phyloP scores from a whole-genome alignment of 1,284 basidiomycete species.

The Puccinia coronata region DNA sequence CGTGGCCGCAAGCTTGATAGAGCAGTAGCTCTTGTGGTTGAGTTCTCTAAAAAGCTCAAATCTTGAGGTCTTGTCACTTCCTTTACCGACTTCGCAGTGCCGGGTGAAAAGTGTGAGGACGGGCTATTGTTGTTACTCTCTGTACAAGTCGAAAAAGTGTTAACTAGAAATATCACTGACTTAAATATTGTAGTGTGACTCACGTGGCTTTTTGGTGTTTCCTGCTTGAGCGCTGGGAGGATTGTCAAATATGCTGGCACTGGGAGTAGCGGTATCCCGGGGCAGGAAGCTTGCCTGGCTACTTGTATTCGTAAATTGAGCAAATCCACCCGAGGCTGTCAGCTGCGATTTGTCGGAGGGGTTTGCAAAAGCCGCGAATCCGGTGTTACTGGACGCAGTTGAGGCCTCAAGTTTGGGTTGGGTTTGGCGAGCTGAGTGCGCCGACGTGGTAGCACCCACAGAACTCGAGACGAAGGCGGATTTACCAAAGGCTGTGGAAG shows the following conservation, averaged over 20 bases:
- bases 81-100: background rate
- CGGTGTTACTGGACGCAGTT: background rate
- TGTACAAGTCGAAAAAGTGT: background rate
- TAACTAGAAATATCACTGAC: background rate
- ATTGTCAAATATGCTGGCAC: background rate
- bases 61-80: background rate
- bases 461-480: slow-evolving; percentile 1
- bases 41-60: background rate
- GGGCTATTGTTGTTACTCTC: background rate
- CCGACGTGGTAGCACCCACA: background rate
- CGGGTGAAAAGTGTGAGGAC: background rate
- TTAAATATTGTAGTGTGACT: background rate
- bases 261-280: background rate
- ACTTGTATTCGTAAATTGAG: slow-evolving; percentile 26
- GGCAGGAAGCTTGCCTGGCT: background rate
- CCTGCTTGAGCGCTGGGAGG: background rate
- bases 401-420: background rate
- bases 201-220: background rate
- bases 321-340: background rate
- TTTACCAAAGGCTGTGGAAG: slow-evolving; percentile 33
- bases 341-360: background rate
- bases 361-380: slow-evolving; percentile 33
- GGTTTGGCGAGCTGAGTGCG: background rate
- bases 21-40: background rate
- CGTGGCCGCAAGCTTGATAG: background rate